Percentiles rank a stretch among this genome's conserved stretches.
Conservation (phyloP, 1,284 basidiomycete genomes). For the Tetrapyrgos nigripes region DNA sequence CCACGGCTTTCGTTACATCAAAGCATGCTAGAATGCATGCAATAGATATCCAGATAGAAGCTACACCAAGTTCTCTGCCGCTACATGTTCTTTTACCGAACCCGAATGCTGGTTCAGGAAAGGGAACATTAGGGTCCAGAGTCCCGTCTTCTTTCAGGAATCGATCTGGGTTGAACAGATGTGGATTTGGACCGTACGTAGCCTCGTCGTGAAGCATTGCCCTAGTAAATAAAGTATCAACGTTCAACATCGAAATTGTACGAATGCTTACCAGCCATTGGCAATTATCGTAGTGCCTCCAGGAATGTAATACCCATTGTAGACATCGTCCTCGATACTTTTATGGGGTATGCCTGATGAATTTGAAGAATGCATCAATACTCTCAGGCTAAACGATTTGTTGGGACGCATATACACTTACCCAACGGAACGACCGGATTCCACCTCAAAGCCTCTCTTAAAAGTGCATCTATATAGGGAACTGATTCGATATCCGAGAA, state of each 20-base stretch:
- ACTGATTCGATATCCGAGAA: constrained; percentile 14
- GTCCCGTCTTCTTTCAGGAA: constrained; percentile 7
- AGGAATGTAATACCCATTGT: constrained; percentile 15
- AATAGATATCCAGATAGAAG: constrained; percentile 6
- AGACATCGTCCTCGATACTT: constrained; percentile 4
- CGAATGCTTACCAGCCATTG: constrained; percentile 12
- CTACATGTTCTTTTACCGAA: constrained; percentile 11
- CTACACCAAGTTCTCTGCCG: constrained; percentile 1
- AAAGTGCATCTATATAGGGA: constrained; percentile 17
- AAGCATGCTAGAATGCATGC: constrained; percentile 8
- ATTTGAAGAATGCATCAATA: not conserved
- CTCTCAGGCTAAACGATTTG: not conserved
- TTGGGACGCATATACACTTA: not conserved
- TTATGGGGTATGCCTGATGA: constrained; percentile 1
- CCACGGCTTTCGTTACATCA: not conserved
- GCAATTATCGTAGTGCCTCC: constrained; percentile 7
- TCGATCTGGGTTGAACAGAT: constrained; percentile 13
- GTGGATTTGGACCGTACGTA: constrained; percentile 6
- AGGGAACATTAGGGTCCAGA: not conserved
- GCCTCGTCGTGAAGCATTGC: constrained; percentile 12
- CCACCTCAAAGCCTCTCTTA: constrained; percentile 16
- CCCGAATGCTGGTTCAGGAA: constrained; percentile 6
- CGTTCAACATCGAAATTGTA: not conserved
- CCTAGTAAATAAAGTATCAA: not conserved
- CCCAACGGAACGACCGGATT: constrained; percentile 11